Conservation (phyloP, 2,329 filamentous ascomycete genomes). For the Hypoxylon sp. region DNA sequence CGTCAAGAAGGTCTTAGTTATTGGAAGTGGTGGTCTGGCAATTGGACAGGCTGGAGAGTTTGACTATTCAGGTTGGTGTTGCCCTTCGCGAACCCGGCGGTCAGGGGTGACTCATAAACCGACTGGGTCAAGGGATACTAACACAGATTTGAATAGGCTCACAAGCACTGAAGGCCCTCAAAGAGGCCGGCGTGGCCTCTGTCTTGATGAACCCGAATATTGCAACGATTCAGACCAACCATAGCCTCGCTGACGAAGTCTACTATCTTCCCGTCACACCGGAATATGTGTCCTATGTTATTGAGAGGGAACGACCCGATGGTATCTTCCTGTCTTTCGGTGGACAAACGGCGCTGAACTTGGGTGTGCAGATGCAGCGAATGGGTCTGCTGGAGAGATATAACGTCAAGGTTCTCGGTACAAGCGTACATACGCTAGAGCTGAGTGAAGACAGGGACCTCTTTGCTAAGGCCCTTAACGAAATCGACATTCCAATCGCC, state of each 20-base stretch:
- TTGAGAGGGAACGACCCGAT: conserved; percentile 94
- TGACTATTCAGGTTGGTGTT: conserved; percentile 89
- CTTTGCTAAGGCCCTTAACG: conserved; percentile 93
- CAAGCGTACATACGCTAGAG: conserved; percentile 92
- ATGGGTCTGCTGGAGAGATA: conserved; percentile 96
- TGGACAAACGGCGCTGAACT: conserved; percentile 95
- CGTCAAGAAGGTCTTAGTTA: conserved; percentile 97
- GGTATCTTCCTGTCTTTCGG: conserved; percentile 98
- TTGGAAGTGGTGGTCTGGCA: conserved; percentile 92
- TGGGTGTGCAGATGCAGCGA: conserved; percentile 97
- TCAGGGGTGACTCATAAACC: conserved; percentile 40
- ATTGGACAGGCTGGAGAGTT: conserved; percentile 99
- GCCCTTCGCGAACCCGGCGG: conserved; percentile 35
- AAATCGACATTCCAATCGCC: conserved; percentile 97
- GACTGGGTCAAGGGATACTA: conserved; percentile 33
- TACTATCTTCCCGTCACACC: conserved; percentile 98
- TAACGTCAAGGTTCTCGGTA: conserved; percentile 94
- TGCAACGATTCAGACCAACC: conserved; percentile 97
- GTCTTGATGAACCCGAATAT: conserved; percentile 99
- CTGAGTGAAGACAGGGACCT: conserved; percentile 95
- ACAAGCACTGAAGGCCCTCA: conserved; percentile 95
- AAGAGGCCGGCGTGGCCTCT: conserved; percentile 91
- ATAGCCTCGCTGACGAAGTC: conserved; percentile 94
- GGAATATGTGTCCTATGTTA: conserved; percentile 97
- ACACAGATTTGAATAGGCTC: conserved; percentile 70